These are phyloP conservation scores for Lophiotrema nucula DNA, from an alignment of 495 filamentous ascomycete genomes.

Conservation along the genomic window DNA sequence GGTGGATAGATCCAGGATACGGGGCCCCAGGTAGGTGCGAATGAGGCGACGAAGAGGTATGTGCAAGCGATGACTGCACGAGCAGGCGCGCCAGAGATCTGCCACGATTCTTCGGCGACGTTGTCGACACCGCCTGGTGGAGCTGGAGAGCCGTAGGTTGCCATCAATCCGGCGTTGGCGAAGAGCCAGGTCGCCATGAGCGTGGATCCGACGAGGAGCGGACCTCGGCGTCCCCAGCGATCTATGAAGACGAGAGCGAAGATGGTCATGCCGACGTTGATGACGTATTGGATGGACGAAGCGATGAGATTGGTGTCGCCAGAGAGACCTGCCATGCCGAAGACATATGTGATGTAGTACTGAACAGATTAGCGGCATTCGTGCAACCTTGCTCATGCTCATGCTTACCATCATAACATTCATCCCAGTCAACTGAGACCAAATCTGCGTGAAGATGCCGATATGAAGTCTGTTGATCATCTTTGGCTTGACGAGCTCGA, in stretches of 20 bases:
- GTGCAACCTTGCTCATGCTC: not conserved
- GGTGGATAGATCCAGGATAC: constrained; percentile 74
- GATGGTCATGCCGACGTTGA: constrained; percentile 56
- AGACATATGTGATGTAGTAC: constrained; percentile 44
- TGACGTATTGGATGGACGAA: constrained; percentile 72
- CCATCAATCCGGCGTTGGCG: constrained; percentile 69
- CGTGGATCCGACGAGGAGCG: constrained; percentile 62
- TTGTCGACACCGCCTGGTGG: constrained; percentile 31
- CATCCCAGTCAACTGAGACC: constrained; percentile 82
- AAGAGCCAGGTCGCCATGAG: constrained; percentile 69
- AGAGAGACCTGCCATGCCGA: constrained; percentile 24
- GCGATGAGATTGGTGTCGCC: constrained; percentile 58
- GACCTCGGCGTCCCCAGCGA: constrained; percentile 59
- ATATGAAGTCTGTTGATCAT: constrained; percentile 76
- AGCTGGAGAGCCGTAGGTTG: constrained; percentile 42
- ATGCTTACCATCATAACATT: constrained; percentile 76
- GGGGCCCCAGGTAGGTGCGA: constrained; percentile 61
- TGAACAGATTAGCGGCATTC: not conserved
- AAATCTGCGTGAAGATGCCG: constrained; percentile 78
- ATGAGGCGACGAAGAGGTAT: constrained; percentile 46
- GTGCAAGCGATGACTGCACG: constrained; percentile 44
- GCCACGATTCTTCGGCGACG: constrained; percentile 33
- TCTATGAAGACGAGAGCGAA: constrained; percentile 55
- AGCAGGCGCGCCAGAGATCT: constrained; percentile 35
- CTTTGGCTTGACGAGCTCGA: constrained; percentile 65